Percentiles rank a stretch among this genome's conserved stretches.
These are phyloP conservation scores for Malus orientalis DNA, from an alignment of 306 rosid species.

Conservation along the genomic window DNA sequence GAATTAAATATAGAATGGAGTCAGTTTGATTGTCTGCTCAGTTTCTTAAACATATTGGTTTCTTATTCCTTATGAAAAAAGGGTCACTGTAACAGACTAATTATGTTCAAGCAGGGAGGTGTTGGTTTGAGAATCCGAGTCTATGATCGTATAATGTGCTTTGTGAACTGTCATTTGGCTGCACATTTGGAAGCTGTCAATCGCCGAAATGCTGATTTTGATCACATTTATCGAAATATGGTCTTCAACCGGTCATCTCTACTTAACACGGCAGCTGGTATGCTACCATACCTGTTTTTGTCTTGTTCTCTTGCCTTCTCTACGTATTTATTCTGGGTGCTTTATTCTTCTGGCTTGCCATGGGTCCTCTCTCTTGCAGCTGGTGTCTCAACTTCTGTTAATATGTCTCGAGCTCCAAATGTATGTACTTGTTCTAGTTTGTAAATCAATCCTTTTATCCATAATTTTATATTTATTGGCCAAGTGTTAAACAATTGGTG, in stretches of 20 bases:
- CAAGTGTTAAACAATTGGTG: conserved; percentile 18
- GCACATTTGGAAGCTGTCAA: conserved; percentile 97
- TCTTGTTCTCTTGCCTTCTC: conserved; percentile 84
- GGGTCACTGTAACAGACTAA: conserved; percentile 4
- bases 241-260: conserved; percentile 82
- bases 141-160: conserved; percentile 91
- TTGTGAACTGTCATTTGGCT: conserved; percentile 99
- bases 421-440: conserved; percentile 31
- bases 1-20: not conserved
- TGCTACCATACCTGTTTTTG: conserved; percentile 79
- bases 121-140: conserved; percentile 98
- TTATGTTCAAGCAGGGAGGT: conserved; percentile 72
- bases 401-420: conserved; percentile 56
- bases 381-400: conserved; percentile 79
- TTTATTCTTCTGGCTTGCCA: conserved; percentile 96
- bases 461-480: conserved; percentile 8
- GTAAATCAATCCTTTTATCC: not conserved
- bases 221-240: conserved; percentile 92
- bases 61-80: not conserved
- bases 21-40: not conserved
- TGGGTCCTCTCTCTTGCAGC: conserved; percentile 82
- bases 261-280: conserved; percentile 87
- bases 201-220: conserved; percentile 96
- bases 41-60: not conserved
- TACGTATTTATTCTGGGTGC: conserved; percentile 88